Evolutionary conservation across 140 eudicot genomes (phyloP), one percentile per base, ranked within the genome.

Genomic region (Oenanthe javanica): DNA sequence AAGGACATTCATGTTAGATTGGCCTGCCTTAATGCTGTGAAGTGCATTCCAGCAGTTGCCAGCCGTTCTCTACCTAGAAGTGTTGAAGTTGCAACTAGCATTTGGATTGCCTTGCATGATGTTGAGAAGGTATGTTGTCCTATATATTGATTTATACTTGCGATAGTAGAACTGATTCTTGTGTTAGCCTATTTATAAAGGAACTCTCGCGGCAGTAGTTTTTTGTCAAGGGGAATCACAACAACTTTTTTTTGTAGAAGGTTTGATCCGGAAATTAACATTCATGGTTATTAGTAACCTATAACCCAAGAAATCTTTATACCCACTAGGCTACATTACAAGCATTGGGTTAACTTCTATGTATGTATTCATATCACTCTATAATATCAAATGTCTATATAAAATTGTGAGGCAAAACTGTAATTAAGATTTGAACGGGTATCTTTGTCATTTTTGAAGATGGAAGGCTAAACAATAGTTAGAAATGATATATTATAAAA

Each of bases 31-130:
- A 93, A 89, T 87, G 99, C 98, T 82, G 89, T 88, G 31, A 96
- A 93, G 79, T 96, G 98, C 89, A 93, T 93, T 84, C 99, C 99
- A 57, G 96, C 99, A 76, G 90, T 96, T 77, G 83, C 98, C 66
- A 86, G 90, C 70, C 93, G 95, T 76, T 83, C 96, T 51, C 87
- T 96, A 79, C 93, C 97, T 72, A 85, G 88, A 82, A 82, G 89
- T 89, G 93, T 89, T 27, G 97, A 91, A 57, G 89, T 93, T 81
- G 99, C 98, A 19, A 96, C 98, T 51, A 91, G 92, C 93, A 88
- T 96, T 84, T 96, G 99, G 99, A 93, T 96, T 88, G 97, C 98
- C 27, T 77, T 93, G 43, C 99, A 96, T 84, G 98, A 96, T 86
- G 91, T 92, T 0, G 99, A 96, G 67, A 96, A 96, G 99, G 99